Evolutionary conservation across 805 yeast species (phyloP).

Genomic region (Suhomyces tanzawaensis): DNA sequence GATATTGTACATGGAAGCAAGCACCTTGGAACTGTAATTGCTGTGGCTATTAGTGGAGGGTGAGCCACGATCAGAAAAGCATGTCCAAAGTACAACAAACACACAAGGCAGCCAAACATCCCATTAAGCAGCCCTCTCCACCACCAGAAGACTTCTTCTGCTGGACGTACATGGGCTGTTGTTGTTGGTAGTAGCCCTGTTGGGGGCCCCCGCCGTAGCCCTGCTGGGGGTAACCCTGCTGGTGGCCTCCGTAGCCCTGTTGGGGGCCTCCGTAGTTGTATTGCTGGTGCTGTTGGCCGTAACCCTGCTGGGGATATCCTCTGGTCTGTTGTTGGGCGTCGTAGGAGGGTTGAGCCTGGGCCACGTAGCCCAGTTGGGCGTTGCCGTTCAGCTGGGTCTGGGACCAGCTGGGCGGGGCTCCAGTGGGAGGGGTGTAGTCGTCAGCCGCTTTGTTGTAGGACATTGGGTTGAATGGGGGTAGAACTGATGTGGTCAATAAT

Average conservation of each 20-base stretch:
- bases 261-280: constrained; percentile 11
- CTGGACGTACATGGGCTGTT: constrained; percentile 45
- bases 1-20: too few species aligned
- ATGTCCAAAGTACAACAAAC: constrained; percentile 36
- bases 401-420: constrained; percentile 28
- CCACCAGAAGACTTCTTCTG: constrained; percentile 30
- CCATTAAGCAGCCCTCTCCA: constrained; percentile 34
- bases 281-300: constrained; percentile 11
- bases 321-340: constrained; percentile 15
- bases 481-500: too few species aligned
- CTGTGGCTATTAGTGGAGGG: too few species aligned
- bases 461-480: too few species aligned
- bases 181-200: constrained; percentile 36
- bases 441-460: constrained; percentile 2
- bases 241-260: constrained; percentile 12
- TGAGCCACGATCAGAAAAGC: constrained; percentile 19
- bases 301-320: constrained; percentile 17
- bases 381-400: constrained; percentile 1
- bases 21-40: too few species aligned
- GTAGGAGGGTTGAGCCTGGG: constrained; percentile 15
- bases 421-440: constrained; percentile 26
- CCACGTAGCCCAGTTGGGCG: constrained; percentile 7
- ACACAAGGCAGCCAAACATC: constrained; percentile 40
- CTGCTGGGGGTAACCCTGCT: constrained; percentile 24
- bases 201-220: constrained; percentile 18